These are phyloP conservation scores for Brassica carinata DNA, from an alignment of 345 rosid genomes.

Conservation along the genomic window DNA sequence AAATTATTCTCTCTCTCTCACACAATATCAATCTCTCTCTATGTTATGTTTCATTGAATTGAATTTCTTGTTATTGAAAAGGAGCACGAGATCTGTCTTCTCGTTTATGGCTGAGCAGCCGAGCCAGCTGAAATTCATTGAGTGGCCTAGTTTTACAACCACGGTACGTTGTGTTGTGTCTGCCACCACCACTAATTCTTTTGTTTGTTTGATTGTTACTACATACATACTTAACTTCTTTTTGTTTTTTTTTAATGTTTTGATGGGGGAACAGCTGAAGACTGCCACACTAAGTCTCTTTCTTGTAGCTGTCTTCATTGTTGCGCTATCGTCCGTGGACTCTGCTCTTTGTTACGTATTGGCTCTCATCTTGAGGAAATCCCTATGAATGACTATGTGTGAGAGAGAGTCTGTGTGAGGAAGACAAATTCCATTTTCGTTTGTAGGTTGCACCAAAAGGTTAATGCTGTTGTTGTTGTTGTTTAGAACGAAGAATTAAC, in stretches of 20 bases:
- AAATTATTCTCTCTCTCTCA: not conserved
- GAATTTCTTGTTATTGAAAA: slow-evolving; percentile 23
- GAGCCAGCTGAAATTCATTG: slow-evolving; percentile 78
- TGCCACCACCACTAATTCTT: not conserved
- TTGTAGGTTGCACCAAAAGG: not conserved
- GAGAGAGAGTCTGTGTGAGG: not conserved
- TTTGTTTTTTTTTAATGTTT: not conserved
- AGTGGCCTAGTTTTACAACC: slow-evolving; percentile 76
- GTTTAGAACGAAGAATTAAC: not conserved
- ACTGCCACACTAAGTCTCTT: slow-evolving; percentile 73
- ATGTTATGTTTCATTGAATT: slow-evolving; percentile 2
- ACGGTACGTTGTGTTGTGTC: slow-evolving; percentile 49
- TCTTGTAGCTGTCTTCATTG: slow-evolving; percentile 69
- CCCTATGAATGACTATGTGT: slow-evolving; percentile 33
- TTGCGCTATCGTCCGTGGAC: slow-evolving; percentile 70
- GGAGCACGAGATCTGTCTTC: slow-evolving; percentile 56
- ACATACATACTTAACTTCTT: not conserved
- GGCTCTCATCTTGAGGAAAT: slow-evolving; percentile 57
- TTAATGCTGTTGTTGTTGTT: not conserved
- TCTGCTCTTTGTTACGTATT: slow-evolving; percentile 60
- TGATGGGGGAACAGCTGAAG: slow-evolving; percentile 60
- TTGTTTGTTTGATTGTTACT: not conserved
- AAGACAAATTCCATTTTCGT: not conserved
- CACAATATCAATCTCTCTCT: not conserved
- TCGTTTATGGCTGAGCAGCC: slow-evolving; percentile 75